Evolutionary conservation across 2,329 filamentous ascomycete genomes (phyloP).

Genomic region (Pyricularia grisea): DNA sequence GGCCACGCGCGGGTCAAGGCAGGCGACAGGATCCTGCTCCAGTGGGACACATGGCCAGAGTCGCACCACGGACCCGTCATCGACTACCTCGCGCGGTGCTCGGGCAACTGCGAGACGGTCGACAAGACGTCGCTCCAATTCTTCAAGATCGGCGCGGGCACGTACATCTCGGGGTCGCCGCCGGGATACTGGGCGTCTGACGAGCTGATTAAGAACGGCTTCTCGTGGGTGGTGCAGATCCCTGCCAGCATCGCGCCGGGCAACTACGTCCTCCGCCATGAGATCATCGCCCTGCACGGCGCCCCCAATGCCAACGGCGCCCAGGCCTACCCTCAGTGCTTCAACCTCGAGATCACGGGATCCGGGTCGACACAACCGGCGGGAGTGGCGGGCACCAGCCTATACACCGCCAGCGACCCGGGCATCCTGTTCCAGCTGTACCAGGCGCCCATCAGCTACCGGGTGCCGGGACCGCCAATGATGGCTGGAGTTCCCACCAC

Average conservation of each 20-base stretch:
- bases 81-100: conserved; percentile 44
- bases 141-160: conserved; percentile 12
- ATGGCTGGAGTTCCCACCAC: conserved; percentile 22
- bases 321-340: conserved; percentile 44
- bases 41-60: conserved; percentile 33
- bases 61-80: conserved; percentile 46
- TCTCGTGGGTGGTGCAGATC: conserved; percentile 37
- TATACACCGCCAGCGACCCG: conserved; percentile 25
- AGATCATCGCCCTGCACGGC: conserved; percentile 41
- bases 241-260: conserved; percentile 32
- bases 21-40: conserved; percentile 28
- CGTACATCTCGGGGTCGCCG: conserved; percentile 17
- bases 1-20: conserved; percentile 27
- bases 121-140: conserved; percentile 11
- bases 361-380: conserved; percentile 20
- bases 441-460: conserved; percentile 23
- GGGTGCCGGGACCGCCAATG: conserved; percentile 29
- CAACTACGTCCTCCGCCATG: conserved; percentile 41
- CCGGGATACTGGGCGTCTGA: conserved; percentile 25
- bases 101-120: conserved; percentile 10
- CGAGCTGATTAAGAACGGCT: conserved; percentile 38
- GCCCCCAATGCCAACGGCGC: conserved; percentile 30
- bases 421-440: conserved; percentile 34
- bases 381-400: conserved; percentile 5
- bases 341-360: conserved; percentile 48